A percentile compares a stretch with the other conserved stretches of the same genome.
Evolutionary conservation across 495 filamentous ascomycete species (phyloP).

Genomic region (Aspergillus kassunensis): DNA sequence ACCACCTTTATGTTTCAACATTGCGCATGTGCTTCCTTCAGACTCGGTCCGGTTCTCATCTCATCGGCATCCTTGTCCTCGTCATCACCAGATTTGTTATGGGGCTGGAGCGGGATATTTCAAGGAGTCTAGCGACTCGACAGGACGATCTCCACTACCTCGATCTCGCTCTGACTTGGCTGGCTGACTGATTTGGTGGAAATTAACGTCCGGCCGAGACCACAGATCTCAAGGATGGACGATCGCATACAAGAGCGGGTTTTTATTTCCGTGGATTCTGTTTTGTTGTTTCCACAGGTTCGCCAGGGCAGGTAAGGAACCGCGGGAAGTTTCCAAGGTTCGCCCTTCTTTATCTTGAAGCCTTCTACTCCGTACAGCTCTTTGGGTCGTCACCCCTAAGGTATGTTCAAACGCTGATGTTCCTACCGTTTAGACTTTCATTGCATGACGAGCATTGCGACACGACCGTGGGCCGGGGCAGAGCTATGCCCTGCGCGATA

Average conservation of each 20-base stretch:
- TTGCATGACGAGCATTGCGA: too few species aligned
- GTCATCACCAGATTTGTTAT: conserved; percentile 3
- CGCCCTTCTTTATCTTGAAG: neutral
- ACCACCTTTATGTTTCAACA: too few species aligned
- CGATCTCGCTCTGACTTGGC: conserved; percentile 10
- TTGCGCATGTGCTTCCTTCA: neutral
- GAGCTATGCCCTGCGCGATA: neutral
- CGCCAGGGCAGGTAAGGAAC: neutral
- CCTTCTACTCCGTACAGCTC: neutral
- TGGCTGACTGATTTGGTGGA: conserved; percentile 10
- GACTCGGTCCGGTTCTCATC: neutral
- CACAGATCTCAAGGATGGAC: neutral
- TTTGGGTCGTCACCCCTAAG: too few species aligned
- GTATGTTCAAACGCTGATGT: too few species aligned
- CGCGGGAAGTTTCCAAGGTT: conserved; percentile 1
- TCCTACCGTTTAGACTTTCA: too few species aligned
- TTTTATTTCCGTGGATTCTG: neutral
- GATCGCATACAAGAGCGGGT: conserved; percentile 7
- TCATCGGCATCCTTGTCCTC: neutral
- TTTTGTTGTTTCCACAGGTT: conserved; percentile 8
- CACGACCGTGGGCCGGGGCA: neutral
- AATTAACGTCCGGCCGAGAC: neutral
- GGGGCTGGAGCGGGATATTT: conserved; percentile 7
- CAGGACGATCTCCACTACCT: conserved; percentile 8
- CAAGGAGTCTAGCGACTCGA: conserved; percentile 4